Conservation (phyloP, 768 basidiomycete species). For the Mycena leptocephala region DNA sequence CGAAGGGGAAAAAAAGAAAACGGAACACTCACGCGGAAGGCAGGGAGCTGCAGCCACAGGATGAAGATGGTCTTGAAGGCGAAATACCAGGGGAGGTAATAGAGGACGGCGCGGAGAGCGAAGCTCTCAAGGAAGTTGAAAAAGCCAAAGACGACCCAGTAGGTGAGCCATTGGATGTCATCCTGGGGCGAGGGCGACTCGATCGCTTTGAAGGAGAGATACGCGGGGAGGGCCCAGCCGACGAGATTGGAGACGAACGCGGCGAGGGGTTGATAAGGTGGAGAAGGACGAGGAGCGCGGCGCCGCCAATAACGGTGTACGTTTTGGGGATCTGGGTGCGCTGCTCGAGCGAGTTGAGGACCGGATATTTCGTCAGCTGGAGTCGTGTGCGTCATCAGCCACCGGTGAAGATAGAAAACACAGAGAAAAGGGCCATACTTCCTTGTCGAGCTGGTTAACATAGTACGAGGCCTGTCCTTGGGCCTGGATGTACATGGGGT, state of each 20-base stretch:
- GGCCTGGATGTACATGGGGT: conserved; percentile 89
- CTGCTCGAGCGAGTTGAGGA: conserved; percentile 88
- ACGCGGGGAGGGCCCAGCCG: conserved; percentile 95
- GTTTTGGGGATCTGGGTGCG: conserved; percentile 95
- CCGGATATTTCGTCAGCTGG: conserved; percentile 89
- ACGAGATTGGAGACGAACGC: conserved; percentile 94
- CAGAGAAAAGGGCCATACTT: conserved; percentile 68
- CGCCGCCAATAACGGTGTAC: conserved; percentile 85
- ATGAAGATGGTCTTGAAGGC: conserved; percentile 94
- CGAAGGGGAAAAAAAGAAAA: conserved; percentile 30
- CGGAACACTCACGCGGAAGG: conserved; percentile 78
- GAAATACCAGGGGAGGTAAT: conserved; percentile 96
- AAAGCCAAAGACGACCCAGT: conserved; percentile 96
- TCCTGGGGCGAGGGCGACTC: conserved; percentile 89
- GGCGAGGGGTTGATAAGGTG: conserved; percentile 93
- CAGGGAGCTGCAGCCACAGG: conserved; percentile 92
- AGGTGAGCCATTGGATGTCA: conserved; percentile 97
- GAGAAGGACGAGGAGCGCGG: conserved; percentile 77
- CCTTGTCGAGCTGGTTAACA: conserved; percentile 94
- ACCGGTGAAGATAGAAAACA: conserved; percentile 1
- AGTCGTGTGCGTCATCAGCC: conserved; percentile 27
- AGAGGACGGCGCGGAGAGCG: conserved; percentile 86
- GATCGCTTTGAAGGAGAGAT: conserved; percentile 95
- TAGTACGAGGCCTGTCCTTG: conserved; percentile 89
- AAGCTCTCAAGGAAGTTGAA: conserved; percentile 95